Conservation (phyloP, 2,329 filamentous ascomycete genomes). For the Zymoseptoria ardabiliae region DNA sequence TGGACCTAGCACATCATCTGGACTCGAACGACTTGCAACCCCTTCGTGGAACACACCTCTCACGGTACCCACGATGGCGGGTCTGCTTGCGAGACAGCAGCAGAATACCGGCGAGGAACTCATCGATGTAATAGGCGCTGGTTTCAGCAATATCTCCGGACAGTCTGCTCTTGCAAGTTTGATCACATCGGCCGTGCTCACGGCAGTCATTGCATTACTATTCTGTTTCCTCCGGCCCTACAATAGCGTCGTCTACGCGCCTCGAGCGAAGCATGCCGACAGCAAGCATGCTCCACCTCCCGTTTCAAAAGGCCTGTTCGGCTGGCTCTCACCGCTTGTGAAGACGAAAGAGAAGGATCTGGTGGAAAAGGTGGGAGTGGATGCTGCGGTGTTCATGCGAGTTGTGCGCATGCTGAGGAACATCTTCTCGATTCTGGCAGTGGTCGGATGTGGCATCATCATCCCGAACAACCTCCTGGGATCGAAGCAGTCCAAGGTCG, state of each 20-base stretch:
- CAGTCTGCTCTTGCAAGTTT: conserved; percentile 71
- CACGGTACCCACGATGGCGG: background rate
- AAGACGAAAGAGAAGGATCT: conserved; percentile 69
- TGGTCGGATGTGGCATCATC: conserved; percentile 69
- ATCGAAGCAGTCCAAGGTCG: conserved; percentile 22
- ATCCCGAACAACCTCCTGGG: conserved; percentile 62
- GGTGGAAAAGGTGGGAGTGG: conserved; percentile 77
- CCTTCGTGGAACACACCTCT: background rate
- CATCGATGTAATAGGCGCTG: conserved; percentile 5
- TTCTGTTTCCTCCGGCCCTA: conserved; percentile 90
- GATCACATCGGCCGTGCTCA: conserved; percentile 70
- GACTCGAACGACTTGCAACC: background rate
- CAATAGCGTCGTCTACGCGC: conserved; percentile 88
- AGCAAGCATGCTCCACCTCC: conserved; percentile 81
- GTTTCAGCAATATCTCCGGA: conserved; percentile 17
- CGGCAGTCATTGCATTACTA: conserved; percentile 62
- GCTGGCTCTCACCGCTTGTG: conserved; percentile 76
- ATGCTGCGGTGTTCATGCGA: conserved; percentile 83
- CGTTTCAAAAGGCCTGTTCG: conserved; percentile 77
- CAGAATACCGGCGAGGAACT: background rate
- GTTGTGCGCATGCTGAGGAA: conserved; percentile 88
- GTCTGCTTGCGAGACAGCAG: background rate
- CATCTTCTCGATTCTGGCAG: conserved; percentile 66
- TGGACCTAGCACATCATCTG: background rate
- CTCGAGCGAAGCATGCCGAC: conserved; percentile 87